Evolutionary conservation across 176 grass and related monocot genomes (phyloP).

Genomic region (Aegilops longissima): DNA sequence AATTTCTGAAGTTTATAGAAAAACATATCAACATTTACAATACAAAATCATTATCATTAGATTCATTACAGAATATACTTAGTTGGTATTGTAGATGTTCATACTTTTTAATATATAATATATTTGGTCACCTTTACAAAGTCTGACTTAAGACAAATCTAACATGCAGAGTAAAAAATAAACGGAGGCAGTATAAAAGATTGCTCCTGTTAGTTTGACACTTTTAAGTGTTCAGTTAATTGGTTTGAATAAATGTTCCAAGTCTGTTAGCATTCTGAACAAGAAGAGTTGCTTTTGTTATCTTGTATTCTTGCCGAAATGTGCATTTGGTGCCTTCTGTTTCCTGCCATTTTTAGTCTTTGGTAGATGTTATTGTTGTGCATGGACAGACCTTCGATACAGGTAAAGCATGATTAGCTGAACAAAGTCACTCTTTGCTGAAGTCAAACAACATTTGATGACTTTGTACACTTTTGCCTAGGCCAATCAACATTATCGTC

Average conservation of each 20-base stretch:
- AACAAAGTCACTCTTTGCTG: conserved; percentile 10
- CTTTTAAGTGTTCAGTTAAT: not conserved
- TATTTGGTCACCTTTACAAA: no score
- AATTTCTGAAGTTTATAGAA: no score
- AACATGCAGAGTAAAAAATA: no score
- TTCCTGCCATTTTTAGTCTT: not conserved
- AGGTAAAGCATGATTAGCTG: not conserved
- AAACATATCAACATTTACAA: no score
- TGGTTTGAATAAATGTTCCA: not conserved
- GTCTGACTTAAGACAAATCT: no score
- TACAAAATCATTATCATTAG: no score
- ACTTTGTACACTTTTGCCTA: conserved; percentile 5
- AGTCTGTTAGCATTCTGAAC: not conserved
- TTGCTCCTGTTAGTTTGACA: not conserved
- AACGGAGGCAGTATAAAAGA: not conserved
- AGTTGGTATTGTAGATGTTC: no score
- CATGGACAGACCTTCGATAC: conserved; percentile 2
- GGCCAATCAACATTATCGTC: not conserved
- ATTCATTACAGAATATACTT: no score
- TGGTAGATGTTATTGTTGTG: conserved; percentile 4
- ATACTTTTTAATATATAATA: no score
- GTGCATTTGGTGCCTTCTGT: not conserved
- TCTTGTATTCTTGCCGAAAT: not conserved
- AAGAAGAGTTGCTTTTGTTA: not conserved
- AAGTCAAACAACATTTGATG: not conserved